Conservation (phyloP, 208 protist genomes). For the Trypanosomatidae sp. region DNA sequence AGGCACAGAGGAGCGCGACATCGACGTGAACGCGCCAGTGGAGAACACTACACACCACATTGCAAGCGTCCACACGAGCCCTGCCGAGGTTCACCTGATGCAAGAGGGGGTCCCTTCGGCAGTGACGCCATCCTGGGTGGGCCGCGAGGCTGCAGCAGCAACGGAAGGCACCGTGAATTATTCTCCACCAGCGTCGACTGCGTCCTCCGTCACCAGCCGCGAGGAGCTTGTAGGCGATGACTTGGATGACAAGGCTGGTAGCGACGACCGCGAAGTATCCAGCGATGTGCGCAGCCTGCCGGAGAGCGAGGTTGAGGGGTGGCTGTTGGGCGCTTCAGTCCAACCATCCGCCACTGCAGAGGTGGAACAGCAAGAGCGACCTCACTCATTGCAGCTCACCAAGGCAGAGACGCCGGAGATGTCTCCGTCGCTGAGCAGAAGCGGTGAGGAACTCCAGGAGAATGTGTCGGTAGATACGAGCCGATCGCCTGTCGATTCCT, state of each 20-base stretch:
- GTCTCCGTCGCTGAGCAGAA: background rate
- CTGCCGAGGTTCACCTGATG: background rate
- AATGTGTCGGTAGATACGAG: background rate
- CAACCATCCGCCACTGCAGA: background rate
- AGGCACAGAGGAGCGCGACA: background rate
- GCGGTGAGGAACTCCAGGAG: background rate
- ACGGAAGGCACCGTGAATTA: background rate
- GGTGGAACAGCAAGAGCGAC: background rate
- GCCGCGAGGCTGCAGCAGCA: background rate
- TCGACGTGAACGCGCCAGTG: background rate
- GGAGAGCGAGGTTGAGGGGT: conserved; percentile 5
- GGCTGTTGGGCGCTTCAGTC: background rate
- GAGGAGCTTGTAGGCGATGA: background rate
- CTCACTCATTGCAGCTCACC: background rate
- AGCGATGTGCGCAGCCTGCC: conserved; percentile 7
- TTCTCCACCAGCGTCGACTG: background rate
- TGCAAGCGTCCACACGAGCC: background rate
- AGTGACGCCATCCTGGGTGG: background rate
- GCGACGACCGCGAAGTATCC: background rate
- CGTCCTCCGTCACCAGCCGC: background rate
- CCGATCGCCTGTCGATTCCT: background rate
- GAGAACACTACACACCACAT: background rate
- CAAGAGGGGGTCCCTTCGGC: background rate
- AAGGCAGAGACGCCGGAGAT: background rate
- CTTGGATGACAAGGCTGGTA: background rate